phyloP scores from a whole-genome alignment of 202 grass and related monocot species.

The Musa balbisiana region DNA sequence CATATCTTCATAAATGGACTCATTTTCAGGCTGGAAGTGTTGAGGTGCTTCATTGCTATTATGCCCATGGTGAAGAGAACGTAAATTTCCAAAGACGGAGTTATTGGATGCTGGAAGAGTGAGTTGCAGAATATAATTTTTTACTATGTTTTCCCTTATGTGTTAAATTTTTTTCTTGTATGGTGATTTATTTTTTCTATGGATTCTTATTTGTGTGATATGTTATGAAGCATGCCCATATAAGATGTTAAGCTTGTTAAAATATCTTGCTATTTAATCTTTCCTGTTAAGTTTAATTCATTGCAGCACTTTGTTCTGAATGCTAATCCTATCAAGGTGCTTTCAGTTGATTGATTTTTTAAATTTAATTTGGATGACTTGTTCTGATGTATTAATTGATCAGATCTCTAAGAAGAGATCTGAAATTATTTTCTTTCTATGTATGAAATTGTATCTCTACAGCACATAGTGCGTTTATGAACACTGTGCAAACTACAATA shows the following conservation, averaged over 20 bases:
- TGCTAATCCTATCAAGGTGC: background rate
- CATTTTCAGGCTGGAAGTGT: constrained; percentile 69
- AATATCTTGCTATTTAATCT: background rate
- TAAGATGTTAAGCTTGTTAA: background rate
- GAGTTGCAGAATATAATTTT: constrained; percentile 23
- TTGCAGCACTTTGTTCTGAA: background rate
- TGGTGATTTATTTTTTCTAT: background rate
- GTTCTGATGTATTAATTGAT: background rate
- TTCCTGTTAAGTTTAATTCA: too few relatives aligned
- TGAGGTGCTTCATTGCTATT: constrained; percentile 96
- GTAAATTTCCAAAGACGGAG: constrained; percentile 78
- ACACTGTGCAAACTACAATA: too few relatives aligned
- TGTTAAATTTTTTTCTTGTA: background rate
- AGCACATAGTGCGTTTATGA: too few relatives aligned
- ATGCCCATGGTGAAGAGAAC: constrained; percentile 90
- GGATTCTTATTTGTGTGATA: background rate
- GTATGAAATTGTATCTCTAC: background rate
- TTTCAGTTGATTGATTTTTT: background rate
- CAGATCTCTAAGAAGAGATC: background rate
- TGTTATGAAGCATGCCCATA: background rate
- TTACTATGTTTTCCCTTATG: background rate
- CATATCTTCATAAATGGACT: constrained; percentile 7
- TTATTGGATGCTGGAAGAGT: constrained; percentile 98
- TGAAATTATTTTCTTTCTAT: background rate
- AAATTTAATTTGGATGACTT: background rate